Evolutionary conservation across 2,329 filamentous ascomycete genomes (phyloP), one percentile per base, ranked within the genome.

Genomic region (Diaporthe batatas): DNA sequence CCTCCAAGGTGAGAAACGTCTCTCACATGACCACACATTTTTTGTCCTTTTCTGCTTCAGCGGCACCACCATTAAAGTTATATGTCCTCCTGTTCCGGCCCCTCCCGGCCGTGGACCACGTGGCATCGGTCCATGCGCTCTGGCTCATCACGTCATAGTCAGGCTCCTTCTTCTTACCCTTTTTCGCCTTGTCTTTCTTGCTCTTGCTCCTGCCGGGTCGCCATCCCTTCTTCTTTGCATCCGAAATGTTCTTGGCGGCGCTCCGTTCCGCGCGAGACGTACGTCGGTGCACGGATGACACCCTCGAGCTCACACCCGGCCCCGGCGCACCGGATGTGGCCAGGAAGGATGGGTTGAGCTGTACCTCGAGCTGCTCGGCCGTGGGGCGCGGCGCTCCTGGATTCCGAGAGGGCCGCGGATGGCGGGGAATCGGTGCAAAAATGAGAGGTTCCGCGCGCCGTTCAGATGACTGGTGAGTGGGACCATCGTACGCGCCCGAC

Each of bases 211-310:
- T 82, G 67, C 77, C 78, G 64, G 84, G 80, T 44, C 82, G 81
- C 72, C 90, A 91, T 0, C 90, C 89, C 42, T 84, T 85, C 76
- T 84, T 86, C 81, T 87, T 89, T 1, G 90, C 90, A 74, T 91
- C 89, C 23, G 87, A 84, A 36, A 91, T 88, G 76, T 91, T 92
- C 80, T 88, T 91, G 12, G 89, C 86, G 7, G 90, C 90, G 72
- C 89, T 90, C 36, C 89, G 83, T 77, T 89, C 88, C 1, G 89
- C 89, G 53, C 90, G 85, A 76, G 89, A 91, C 49, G 83, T 84
- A 34, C 83, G 84, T 44, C 88, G 82, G 71, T 79, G 84, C 7
- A 90, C 79, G 54, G 84, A 84, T 0, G 83, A 79, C 55, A 82
- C 82, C 44, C 73, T 83, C 76, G 72, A 83, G 67, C 84, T 81